Base-by-base conservation (phyloP, 1,284 basidiomycete species). In the Naganishia cerealis region DNA sequence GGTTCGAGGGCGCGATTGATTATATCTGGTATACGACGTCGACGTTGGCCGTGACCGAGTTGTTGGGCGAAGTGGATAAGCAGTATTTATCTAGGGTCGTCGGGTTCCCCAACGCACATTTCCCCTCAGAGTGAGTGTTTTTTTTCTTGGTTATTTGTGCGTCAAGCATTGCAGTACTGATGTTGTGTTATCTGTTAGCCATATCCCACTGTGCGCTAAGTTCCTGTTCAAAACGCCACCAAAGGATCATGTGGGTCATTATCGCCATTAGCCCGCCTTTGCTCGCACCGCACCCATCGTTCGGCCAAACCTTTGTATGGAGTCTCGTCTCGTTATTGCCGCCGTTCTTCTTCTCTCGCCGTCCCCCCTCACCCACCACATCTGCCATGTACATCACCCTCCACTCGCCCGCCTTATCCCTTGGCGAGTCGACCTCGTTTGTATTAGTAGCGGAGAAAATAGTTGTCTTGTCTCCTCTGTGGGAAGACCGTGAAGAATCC, bases 101-200 rank as follows among this genome's bases (percentile, higher is more conserved):
- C 65, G 96, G 96, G 38, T 99, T 99, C 85, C 95, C 95, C 50
- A 96, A 97, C 78, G 88, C 89, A 8, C 92, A 97, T 78, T 96
- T 94, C 85, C 93, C 94, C 46, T 94, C 90, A 71, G 92, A 94
- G 92, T 94, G 81, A 79, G 91, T 89, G 29, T 29, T 13, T 9
- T 68, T 67, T 63, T 62, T 67, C 36, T 52, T 18, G 5, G n/a
- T 4, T 13, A n/a, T 50, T n/a, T 50, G 46, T 10, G 46, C 13
- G n/a, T 21, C n/a, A 24, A 7, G 33, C 18, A 8, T 59, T 38
- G 33, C 26, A 10, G 29, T 46, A 21, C 53, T 54, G 57, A 68
- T 57, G 26, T 36, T 42, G n/a, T 70, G 56, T 57, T 1, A 9
- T 24, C 15, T 38, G 33, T 66, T 71, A 76, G 81, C 74, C 79